Conservation (phyloP, 2,329 filamentous ascomycete genomes). For the Fusarium palustre region DNA sequence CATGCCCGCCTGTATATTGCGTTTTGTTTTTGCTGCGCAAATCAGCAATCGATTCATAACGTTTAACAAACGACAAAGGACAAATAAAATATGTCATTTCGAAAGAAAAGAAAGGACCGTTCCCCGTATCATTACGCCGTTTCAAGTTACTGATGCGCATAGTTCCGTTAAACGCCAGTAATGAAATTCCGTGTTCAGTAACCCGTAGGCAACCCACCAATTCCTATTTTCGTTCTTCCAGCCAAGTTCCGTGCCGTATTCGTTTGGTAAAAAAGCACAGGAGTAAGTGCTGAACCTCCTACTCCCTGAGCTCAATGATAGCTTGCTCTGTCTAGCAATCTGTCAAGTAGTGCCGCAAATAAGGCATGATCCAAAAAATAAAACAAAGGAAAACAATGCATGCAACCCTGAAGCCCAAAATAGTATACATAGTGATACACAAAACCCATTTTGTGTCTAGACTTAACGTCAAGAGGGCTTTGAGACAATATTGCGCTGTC, state of each 20-base stretch:
- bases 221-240: constrained; percentile 17
- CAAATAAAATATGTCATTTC: constrained; percentile 29
- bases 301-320: constrained; percentile 11
- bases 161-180: constrained; percentile 34
- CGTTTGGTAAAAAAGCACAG: constrained; percentile 26
- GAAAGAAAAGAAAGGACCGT: not conserved
- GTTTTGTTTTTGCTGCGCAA: constrained; percentile 21
- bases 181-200: constrained; percentile 13
- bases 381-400: constrained; percentile 7
- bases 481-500: constrained; percentile 12
- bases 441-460: constrained; percentile 9
- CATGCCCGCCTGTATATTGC: constrained; percentile 30
- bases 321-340: not conserved
- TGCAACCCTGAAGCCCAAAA: constrained; percentile 34
- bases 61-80: constrained; percentile 33
- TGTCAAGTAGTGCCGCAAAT: constrained; percentile 4
- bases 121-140: constrained; percentile 37
- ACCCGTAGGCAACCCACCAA: constrained; percentile 5
- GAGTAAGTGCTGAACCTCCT: not conserved
- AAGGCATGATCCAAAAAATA: constrained; percentile 13
- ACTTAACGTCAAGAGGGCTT: not conserved
- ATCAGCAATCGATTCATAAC: constrained; percentile 40
- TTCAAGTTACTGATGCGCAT: constrained; percentile 34
- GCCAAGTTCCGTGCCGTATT: constrained; percentile 25
- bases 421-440: constrained; percentile 44